Evolutionary conservation across 345 rosid species (phyloP).

Genomic region (Pistacia vera): DNA sequence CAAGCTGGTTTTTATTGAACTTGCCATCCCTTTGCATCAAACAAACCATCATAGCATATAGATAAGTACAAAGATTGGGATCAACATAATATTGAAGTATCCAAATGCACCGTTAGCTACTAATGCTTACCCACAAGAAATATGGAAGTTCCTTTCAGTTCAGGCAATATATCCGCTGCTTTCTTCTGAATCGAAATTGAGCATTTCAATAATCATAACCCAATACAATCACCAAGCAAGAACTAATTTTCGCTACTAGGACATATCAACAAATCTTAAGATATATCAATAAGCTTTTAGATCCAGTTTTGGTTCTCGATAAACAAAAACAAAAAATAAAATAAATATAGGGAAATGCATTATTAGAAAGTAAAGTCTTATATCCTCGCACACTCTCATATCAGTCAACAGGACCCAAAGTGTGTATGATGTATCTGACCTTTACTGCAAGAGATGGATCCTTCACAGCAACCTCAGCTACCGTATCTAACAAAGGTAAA

Average conservation of each 20-base stretch:
- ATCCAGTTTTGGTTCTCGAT: neutral
- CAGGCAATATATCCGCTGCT: constrained; percentile 61
- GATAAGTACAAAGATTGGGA: constrained; percentile 8
- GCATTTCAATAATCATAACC: constrained; percentile 33
- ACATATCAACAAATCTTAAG: neutral
- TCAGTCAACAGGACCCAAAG: neutral
- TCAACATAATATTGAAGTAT: neutral
- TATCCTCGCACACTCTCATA: neutral
- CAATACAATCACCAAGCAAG: neutral
- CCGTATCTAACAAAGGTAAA: constrained; percentile 5
- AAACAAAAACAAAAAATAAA: neutral
- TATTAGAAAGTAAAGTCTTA: neutral
- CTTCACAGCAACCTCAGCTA: constrained; percentile 30
- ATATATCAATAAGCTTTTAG: neutral
- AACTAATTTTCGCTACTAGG: neutral
- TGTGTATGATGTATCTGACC: constrained; percentile 31
- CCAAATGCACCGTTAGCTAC: constrained; percentile 14
- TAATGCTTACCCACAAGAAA: constrained; percentile 72
- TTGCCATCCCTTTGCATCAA: constrained; percentile 59
- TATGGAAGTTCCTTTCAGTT: constrained; percentile 77
- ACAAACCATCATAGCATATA: constrained; percentile 13
- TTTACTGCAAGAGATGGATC: constrained; percentile 37
- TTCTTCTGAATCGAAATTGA: constrained; percentile 54
- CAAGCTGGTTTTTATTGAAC: constrained; percentile 53
- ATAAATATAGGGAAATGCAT: neutral